Conservation (phyloP, 805 yeast species). For the Kodamaea fukazawae region DNA sequence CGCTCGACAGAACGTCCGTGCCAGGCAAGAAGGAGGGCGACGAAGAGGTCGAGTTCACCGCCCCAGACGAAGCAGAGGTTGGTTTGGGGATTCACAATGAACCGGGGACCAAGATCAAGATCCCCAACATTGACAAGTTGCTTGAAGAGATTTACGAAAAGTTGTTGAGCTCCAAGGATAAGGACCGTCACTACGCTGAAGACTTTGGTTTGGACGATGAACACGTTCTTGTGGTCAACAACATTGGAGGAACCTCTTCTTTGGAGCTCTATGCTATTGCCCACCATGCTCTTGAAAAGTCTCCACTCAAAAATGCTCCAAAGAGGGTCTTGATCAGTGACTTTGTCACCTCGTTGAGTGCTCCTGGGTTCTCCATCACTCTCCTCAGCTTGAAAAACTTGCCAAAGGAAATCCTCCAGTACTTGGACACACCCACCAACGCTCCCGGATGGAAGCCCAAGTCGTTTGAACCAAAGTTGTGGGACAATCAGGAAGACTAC, state of each 20-base stretch:
- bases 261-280: constrained; percentile 76
- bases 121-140: constrained; percentile 68
- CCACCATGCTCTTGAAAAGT: constrained; percentile 50
- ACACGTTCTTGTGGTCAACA: constrained; percentile 70
- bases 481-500: constrained; percentile 23
- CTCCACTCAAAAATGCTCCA: constrained; percentile 59
- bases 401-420: constrained; percentile 38
- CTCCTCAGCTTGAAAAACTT: constrained; percentile 65
- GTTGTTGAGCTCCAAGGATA: constrained; percentile 59
- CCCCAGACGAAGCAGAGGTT: constrained; percentile 69
- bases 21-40: constrained; percentile 58
- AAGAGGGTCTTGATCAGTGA: constrained; percentile 70
- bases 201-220: constrained; percentile 61
- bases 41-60: constrained; percentile 46
- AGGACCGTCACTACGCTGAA: constrained; percentile 73
- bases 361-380: constrained; percentile 89
- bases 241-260: constrained; percentile 85
- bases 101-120: constrained; percentile 69
- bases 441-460: constrained; percentile 81
- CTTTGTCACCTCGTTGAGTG: constrained; percentile 84
- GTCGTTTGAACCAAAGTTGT: constrained; percentile 26
- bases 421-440: constrained; percentile 68
- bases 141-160: constrained; percentile 56
- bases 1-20: constrained; percentile 84
- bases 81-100: constrained; percentile 98